Conservation (phyloP, 176 grass and related monocot species). For the Triticum urartu region DNA sequence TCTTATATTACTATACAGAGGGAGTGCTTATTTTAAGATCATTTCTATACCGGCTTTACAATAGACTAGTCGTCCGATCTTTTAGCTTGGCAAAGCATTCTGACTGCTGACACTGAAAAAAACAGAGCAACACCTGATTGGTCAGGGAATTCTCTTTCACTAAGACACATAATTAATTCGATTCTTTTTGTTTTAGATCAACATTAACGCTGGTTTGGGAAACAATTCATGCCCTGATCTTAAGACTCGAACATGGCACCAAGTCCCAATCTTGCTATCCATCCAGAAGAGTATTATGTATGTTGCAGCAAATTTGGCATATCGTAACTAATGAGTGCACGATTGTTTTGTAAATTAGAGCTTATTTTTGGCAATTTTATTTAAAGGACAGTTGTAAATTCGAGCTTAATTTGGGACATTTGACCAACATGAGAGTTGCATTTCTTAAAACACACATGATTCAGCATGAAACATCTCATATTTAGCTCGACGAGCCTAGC, state of each 20-base stretch:
- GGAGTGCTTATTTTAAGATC: too few relatives aligned
- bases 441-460: neutral
- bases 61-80: too few relatives aligned
- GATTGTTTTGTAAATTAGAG: neutral
- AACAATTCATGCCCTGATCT: neutral
- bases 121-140: neutral
- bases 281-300: neutral
- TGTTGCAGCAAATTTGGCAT: neutral
- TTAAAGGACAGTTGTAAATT: neutral
- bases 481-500: neutral
- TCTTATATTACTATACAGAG: too few relatives aligned
- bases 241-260: neutral
- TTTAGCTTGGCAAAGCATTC: too few relatives aligned
- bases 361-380: neutral
- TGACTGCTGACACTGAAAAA: neutral
- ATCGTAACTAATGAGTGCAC: neutral
- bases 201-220: neutral
- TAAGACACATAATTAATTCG: neutral
- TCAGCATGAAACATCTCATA: neutral
- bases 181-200: neutral
- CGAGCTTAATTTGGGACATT: neutral
- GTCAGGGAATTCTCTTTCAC: neutral
- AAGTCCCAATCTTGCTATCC: neutral
- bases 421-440: neutral
- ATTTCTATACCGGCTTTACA: too few relatives aligned